These are phyloP conservation scores for Ambrosiella xylebori DNA, from an alignment of 2,329 filamentous ascomycete species.

Conservation along the genomic window DNA sequence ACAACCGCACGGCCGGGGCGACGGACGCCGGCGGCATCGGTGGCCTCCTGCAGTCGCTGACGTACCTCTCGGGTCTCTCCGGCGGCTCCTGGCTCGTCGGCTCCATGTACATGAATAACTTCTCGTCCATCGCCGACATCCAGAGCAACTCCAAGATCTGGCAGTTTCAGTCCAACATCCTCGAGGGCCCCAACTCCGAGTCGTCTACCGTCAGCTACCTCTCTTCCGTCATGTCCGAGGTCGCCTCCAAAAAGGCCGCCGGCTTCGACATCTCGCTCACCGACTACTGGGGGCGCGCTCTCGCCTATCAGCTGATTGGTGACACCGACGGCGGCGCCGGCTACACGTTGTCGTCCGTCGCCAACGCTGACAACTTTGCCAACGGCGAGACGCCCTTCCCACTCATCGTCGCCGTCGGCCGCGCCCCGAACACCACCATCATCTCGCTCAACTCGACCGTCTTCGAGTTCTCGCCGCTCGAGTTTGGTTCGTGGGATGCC, in stretches of 20 bases:
- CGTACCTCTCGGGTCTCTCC: slow-evolving; percentile 65
- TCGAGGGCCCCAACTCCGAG: slow-evolving; percentile 21
- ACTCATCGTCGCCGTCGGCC: slow-evolving; percentile 31
- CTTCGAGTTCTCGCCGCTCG: slow-evolving; percentile 49
- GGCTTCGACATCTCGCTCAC: slow-evolving; percentile 49
- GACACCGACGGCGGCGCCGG: slow-evolving; percentile 53
- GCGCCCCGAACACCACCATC: slow-evolving; percentile 26
- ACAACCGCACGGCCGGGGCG: slow-evolving; percentile 45
- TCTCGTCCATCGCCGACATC: slow-evolving; percentile 42
- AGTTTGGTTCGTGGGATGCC: slow-evolving; percentile 47
- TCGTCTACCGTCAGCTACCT: slow-evolving; percentile 20
- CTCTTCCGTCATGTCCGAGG: slow-evolving; percentile 20
- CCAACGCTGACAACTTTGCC: slow-evolving; percentile 26
- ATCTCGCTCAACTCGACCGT: slow-evolving; percentile 39
- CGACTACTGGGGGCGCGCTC: slow-evolving; percentile 74
- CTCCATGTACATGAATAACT: slow-evolving; percentile 74
- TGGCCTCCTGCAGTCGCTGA: slow-evolving; percentile 63
- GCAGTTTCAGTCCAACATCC: slow-evolving; percentile 26
- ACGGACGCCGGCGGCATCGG: slow-evolving; percentile 47
- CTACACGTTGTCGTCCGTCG: slow-evolving; percentile 64
- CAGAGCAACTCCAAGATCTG: slow-evolving; percentile 22
- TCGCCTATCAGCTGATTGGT: slow-evolving; percentile 76
- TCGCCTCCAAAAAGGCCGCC: slow-evolving; percentile 23
- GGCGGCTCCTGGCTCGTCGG: slow-evolving; percentile 75
- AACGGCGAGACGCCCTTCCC: slow-evolving; percentile 29